Evolutionary conservation across 2,329 filamentous ascomycete genomes (phyloP), one percentile per base, ranked within the genome.

Genomic region (Juglanconis sp.): DNA sequence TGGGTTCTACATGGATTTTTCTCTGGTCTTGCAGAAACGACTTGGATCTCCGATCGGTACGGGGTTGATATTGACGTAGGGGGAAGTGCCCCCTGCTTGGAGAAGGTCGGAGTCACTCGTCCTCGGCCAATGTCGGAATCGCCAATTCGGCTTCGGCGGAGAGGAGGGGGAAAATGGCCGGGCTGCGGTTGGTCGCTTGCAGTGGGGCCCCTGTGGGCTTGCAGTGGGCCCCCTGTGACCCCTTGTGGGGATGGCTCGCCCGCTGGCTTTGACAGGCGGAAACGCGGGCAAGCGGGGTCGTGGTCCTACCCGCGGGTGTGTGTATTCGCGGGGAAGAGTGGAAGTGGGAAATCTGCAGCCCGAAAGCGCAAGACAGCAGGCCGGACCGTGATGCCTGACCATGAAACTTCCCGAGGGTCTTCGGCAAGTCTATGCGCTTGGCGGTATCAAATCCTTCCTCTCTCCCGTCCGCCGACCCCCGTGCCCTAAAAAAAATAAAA

Each of bases 61-160:
- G 36, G 36, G 36, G 36, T 38, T 24, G 31, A 30, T 51, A 47
- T 40, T 47, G 44, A 42, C 51, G 44, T 46, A 59, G 59, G 35
- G 44, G 38, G 24, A 35, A 60, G 24, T 44, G 42, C 10, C 8
- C 32, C 24, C 44, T 35, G 1, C 30, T 5, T n/a, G 5, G n/a
- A 17, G 13, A n/a, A 30, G 31, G 24, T 24, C 24, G 24, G 15
- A 34, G 15, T 35, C 50, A 42, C 24, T 31, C 36, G 38, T n/a
- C 48, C 48, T 58, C 57, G 57, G 57, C 57, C 57, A 59, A 59
- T 59, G 51, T 50, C 57, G 57, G 52, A 59, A 59, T 9, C 15
- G 17, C 24, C 10, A 55, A 51, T 50, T 59, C 52, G 57, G 52
- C 52, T 36, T 49, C 51, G 53, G 56, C 40, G 24, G n/a, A 24